Base-by-base conservation (phyloP, 1,284 basidiomycete species). In the Thecaphora thlaspeos region DNA sequence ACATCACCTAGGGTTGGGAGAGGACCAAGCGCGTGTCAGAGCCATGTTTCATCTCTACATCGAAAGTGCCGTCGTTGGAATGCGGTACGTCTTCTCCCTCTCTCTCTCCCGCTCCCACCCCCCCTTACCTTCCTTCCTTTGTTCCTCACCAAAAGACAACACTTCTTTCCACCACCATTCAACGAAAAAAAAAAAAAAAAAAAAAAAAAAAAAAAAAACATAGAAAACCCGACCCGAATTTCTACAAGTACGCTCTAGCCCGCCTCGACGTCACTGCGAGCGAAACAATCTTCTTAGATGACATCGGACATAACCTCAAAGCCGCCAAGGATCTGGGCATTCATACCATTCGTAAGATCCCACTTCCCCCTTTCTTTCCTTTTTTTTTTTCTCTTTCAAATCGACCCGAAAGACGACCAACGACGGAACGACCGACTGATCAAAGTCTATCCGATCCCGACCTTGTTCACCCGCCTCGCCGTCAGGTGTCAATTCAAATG, bases 221-320 rank as follows among this genome's bases (percentile, higher is more conserved):
- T 32, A 78, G 78, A 42, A 79, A 79, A 69, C 78, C 78, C 3
- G 78, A 79, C 48, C 72, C 76, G 2, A 55, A 64, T 15, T 73
- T 79, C 56, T 79, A 74, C 55, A 64, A 68, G 45, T 53, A 79
- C 47, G 76, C 77, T 9, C 52, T 79, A 19, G 53, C 75, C 23
- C 42, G 60, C 24, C 61, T 79, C 40, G 62, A 71, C 23, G 62
- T 73, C 37, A 46, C 63, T 41, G 52, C 72, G n/a, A 47, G 72
- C 15, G 70, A 79, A 46, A 65, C 69, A 0, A 68, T 79, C 26
- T 79, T 79, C 45, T 61, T 79, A 18, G 78, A 79, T 61, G 78
- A 79, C 44, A 77, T 79, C 32, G 78, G 78, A 32, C 59, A 55
- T 26, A 79, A 79, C 47, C 68, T 79, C 39, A 76, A 74, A 22